Evolutionary conservation across 2,329 filamentous ascomycete species (phyloP).

Genomic region (Aschersonia sp.): DNA sequence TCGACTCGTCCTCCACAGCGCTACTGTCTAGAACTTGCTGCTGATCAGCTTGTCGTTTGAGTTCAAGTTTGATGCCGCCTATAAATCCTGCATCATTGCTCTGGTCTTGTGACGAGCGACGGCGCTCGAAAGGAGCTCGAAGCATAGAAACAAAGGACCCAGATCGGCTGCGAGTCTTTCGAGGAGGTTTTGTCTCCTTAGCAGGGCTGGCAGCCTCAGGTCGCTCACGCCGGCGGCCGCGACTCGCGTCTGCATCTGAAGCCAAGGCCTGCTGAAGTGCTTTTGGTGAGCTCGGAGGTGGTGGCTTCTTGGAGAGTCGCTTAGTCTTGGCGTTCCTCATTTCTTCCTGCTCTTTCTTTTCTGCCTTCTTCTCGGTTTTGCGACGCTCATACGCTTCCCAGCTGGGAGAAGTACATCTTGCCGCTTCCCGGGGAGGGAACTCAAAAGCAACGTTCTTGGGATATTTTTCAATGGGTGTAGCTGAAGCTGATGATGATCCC

Average conservation of each 20-base stretch:
- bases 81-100: slow-evolving; percentile 20
- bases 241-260: slow-evolving; percentile 4
- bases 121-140: slow-evolving; percentile 18
- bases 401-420: slow-evolving; percentile 41
- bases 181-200: slow-evolving; percentile 8
- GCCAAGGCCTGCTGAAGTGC: slow-evolving; percentile 5
- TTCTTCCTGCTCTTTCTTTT: slow-evolving; percentile 14
- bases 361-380: slow-evolving; percentile 37
- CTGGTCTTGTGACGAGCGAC: slow-evolving; percentile 17
- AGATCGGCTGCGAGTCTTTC: slow-evolving; percentile 16
- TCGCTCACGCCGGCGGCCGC: slow-evolving; percentile 3
- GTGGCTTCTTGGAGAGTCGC: slow-evolving; percentile 17
- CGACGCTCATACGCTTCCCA: slow-evolving; percentile 43
- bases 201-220: slow-evolving; percentile 5
- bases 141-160: slow-evolving; percentile 22
- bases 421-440: slow-evolving; percentile 15
- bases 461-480: not conserved
- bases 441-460: slow-evolving; percentile 13
- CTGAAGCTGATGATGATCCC: slow-evolving; percentile 2
- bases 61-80: slow-evolving; percentile 25
- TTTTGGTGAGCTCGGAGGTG: slow-evolving; percentile 10
- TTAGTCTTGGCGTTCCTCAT: slow-evolving; percentile 10
- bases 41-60: slow-evolving; percentile 19
- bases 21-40: slow-evolving; percentile 14
- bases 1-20: slow-evolving; percentile 11